These are phyloP conservation scores for Diospyros lotus DNA, from an alignment of 148 eudicot species.

Conservation along the genomic window DNA sequence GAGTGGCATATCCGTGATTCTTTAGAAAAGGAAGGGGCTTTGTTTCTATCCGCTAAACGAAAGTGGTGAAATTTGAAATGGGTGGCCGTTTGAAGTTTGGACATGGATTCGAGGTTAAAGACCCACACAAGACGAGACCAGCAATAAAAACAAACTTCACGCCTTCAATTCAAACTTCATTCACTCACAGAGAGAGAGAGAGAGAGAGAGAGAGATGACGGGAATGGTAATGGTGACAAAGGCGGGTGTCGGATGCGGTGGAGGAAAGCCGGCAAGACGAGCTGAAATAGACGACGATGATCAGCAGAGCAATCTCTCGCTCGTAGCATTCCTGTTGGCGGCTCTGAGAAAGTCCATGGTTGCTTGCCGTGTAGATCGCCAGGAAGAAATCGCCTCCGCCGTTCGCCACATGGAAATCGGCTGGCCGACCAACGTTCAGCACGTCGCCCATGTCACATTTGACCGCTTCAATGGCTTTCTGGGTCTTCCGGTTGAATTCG, in stretches of 20 bases:
- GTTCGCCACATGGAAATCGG: slow-evolving; percentile 84
- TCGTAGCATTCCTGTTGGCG: slow-evolving; percentile 36
- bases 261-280: slow-evolving; percentile 14
- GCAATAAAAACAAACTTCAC: not conserved
- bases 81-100: slow-evolving; percentile 14
- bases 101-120: not conserved
- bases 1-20: not conserved
- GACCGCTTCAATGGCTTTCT: slow-evolving; percentile 81
- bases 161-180: slow-evolving; percentile 1
- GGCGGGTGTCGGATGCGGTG: slow-evolving; percentile 34
- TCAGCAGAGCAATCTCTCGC: slow-evolving; percentile 36
- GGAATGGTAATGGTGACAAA: slow-evolving; percentile 42
- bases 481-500: slow-evolving; percentile 78
- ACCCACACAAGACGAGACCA: not conserved
- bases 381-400: slow-evolving; percentile 35
- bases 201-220: slow-evolving; percentile 28
- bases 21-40: not conserved
- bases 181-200: slow-evolving; percentile 11
- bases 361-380: slow-evolving; percentile 39
- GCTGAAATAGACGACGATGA: slow-evolving; percentile 9
- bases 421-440: slow-evolving; percentile 92
- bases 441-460: slow-evolving; percentile 84
- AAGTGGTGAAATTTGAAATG: slow-evolving; percentile 5
- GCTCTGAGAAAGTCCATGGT: slow-evolving; percentile 56
- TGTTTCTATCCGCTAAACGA: not conserved